Evolutionary conservation across 176 grass and related monocot genomes (phyloP), one percentile per base, ranked within the genome.

Genomic region (Saccharum spontaneum): DNA sequence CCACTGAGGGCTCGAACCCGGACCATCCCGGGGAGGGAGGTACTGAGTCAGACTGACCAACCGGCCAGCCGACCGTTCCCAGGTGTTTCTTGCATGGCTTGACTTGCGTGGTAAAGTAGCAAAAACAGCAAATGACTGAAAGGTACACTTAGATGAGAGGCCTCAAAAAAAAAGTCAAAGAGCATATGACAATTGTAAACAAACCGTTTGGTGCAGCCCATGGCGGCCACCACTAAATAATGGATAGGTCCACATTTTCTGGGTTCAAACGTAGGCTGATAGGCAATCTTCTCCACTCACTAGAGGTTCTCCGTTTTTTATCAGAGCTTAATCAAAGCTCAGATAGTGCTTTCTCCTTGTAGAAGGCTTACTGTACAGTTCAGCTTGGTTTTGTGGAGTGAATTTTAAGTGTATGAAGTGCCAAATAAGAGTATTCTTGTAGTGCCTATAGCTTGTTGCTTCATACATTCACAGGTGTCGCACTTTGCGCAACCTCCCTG

Each of bases 301-400:
- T 50, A 70, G 68, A 62, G 48, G 33, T 52, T 87, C 24, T 63
- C 75, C 75, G 28, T 83, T 55, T 60, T 61, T 48, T 62, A 26
- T 63, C 82, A 71, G 22, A 62, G 59, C 59, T 62, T 62, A 62
- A 62, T 62, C 59, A 87, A 57, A 87, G 44, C 41, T 89, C 82
- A 41, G 73, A 36, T 26, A 62, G 10, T 5, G 3, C n/a, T 62
- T 26, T 85, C 73, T 79, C 38, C 16, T 30, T 60, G 30, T 69
- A 84, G 68, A 84, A 84, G 78, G 73, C 5, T 61, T 84, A 69
- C 48, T 84, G 33, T 76, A 87, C 69, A 87, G 75, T 69, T 75
- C 76, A 71, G 10, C 14, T 34, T 90, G 16, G 61, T 79, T 80
- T 75, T 75, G 16, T 33, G n/a, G 24, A 48, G 34, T 67, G 15